A percentile compares a stretch with the other conserved stretches of the same genome.
These are phyloP conservation scores for Candida broadrunensis DNA, from an alignment of 805 yeast species.

Conservation along the genomic window DNA sequence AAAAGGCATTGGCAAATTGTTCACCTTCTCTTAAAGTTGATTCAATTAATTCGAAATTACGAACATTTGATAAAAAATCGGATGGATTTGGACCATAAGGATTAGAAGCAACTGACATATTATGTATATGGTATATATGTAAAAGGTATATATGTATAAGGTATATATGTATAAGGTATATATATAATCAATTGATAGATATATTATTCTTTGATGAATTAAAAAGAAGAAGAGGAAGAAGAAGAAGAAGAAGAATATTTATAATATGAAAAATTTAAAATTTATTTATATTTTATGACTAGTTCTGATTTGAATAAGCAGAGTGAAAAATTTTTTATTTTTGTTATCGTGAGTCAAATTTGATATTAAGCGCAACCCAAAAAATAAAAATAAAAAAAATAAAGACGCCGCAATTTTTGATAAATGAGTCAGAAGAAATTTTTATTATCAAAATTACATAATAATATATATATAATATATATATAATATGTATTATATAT, in stretches of 20 bases:
- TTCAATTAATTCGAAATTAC: constrained; percentile 52
- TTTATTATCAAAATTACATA: too few relatives aligned
- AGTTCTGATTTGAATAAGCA: too few relatives aligned
- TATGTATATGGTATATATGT: not conserved
- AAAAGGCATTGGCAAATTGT: constrained; percentile 62
- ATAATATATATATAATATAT: too few relatives aligned
- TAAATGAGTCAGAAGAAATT: too few relatives aligned
- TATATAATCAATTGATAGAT: not conserved
- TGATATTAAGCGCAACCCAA: too few relatives aligned
- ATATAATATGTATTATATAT: too few relatives aligned
- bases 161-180: not conserved
- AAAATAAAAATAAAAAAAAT: too few relatives aligned
- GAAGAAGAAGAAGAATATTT: not conserved
- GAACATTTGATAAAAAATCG: constrained; percentile 54
- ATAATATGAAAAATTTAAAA: not conserved
- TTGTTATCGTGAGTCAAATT: too few relatives aligned
- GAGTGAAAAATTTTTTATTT: too few relatives aligned
- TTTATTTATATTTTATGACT: too few relatives aligned
- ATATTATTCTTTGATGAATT: not conserved
- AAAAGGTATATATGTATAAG: not conserved
- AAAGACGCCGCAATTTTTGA: too few relatives aligned
- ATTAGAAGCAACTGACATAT: constrained; percentile 25
- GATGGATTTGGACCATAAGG: constrained; percentile 62
- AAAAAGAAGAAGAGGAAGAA: not conserved
- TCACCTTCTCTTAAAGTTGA: constrained; percentile 63